Evolutionary conservation across 2,329 filamentous ascomycete genomes (phyloP), one percentile per base, ranked within the genome.

Genomic region (Cladosporium cucumerinum): DNA sequence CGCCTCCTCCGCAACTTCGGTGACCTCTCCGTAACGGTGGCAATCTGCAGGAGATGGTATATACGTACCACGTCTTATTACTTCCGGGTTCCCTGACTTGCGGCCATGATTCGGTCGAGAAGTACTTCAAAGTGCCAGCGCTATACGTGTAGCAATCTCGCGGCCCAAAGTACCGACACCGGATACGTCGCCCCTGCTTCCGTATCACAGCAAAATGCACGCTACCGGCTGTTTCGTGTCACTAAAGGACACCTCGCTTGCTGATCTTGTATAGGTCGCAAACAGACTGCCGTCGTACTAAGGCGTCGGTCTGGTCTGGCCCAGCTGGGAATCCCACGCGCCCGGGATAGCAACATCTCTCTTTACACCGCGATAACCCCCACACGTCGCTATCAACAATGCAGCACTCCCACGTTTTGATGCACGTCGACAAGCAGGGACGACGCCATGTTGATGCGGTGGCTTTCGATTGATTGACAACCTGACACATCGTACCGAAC

Each of bases 351-450:
- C 6, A 57, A 26, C 54, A 39, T 25, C 48, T 36, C 48, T 36
- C n/a, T 32, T 39, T 57, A 39, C 30, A 25, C 21, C 8, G 26
- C 32, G 54, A 39, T 11, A n/a, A 36, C 54, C 54, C 54, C 54
- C 54, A 57, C 54, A 26, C 32, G 6, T 32, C 54, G 30, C 32
- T 34, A 16, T 34, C 54, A 36, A 21, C 7, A 34, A 10, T 57
- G 30, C 32, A 57, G 14, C 8, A 34, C 32, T 57, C 54, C 54
- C 54, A 57, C 54, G 21, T 46, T 57, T 34, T 57, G 21, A 18
- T 36, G 54, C 54, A 57, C 54, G 54, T 57, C 54, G 30, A 57
- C 54, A 12, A 57, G 54, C 54, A 57, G 32, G 32, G 54, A 39
- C 32, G n/a, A 32, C 21, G 32, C 23, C 54, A 39, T 32, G 14